phyloP scores from a whole-genome alignment of 768 basidiomycete species.

The Omphalotus guepiniiformis region DNA sequence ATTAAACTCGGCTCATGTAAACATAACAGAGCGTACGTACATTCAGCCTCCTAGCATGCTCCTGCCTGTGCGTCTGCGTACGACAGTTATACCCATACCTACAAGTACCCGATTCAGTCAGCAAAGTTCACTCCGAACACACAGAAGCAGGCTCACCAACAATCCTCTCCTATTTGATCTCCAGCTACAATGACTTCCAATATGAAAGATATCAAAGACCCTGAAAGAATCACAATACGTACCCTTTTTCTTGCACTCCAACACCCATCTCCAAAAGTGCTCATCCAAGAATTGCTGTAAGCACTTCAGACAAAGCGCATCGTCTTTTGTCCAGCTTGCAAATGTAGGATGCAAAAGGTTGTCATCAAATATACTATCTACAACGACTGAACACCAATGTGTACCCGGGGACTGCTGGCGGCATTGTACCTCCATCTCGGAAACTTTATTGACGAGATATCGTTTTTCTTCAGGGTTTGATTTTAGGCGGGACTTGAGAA shows the following conservation, averaged over 20 bases:
- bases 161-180: neutral
- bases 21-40: neutral
- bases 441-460: too few relatives aligned
- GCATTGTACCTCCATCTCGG: too few relatives aligned
- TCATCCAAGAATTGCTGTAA: constrained; percentile 8
- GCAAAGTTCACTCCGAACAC: neutral
- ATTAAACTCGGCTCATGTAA: too few relatives aligned
- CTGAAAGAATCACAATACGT: neutral
- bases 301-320: constrained; percentile 9
- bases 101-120: neutral
- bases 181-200: neutral
- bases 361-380: too few relatives aligned
- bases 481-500: too few relatives aligned
- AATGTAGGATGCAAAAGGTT: too few relatives aligned
- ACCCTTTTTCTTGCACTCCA: constrained; percentile 1
- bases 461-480: too few relatives aligned
- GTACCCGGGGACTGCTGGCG: too few relatives aligned
- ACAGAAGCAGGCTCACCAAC: neutral
- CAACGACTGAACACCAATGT: too few relatives aligned
- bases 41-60: constrained; percentile 1
- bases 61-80: neutral
- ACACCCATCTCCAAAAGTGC: constrained; percentile 10
- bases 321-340: neutral
- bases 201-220: neutral
- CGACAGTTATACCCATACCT: constrained; percentile 9